Percentiles rank a stretch among this genome's conserved stretches.
Evolutionary conservation across 2,329 filamentous ascomycete species (phyloP).

Genomic region (Pestalotiopsis sp.): DNA sequence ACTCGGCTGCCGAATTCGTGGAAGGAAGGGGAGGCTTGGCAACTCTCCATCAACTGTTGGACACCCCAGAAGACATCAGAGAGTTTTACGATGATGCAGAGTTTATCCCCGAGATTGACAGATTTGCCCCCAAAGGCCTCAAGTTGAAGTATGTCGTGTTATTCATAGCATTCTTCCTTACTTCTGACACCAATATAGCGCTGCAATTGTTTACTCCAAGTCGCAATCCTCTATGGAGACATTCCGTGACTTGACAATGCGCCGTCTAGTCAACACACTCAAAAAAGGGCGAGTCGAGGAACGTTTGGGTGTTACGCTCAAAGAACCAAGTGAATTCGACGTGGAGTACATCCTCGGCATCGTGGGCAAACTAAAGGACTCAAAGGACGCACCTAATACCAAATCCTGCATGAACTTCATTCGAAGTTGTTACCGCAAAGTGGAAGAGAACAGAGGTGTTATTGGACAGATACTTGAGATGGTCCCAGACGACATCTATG

Average conservation of each 20-base stretch:
- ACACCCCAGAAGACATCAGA: neutral
- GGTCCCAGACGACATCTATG: conserved; percentile 18
- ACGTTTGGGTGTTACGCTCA: neutral
- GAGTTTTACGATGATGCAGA: neutral
- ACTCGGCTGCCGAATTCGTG: neutral
- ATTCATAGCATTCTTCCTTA: neutral
- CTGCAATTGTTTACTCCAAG: neutral
- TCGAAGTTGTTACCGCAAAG: conserved; percentile 15
- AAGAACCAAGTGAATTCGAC: neutral
- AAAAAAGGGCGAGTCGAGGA: neutral
- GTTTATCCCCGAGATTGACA: neutral
- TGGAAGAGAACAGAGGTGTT: conserved; percentile 6
- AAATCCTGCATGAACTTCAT: conserved; percentile 17
- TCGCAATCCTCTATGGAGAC: neutral
- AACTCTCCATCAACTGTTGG: neutral
- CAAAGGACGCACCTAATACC: neutral
- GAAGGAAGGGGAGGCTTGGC: neutral
- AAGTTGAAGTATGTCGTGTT: neutral
- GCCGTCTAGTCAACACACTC: neutral
- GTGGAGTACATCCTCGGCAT: neutral
- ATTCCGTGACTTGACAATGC: neutral
- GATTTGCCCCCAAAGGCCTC: neutral
- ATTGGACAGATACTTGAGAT: conserved; percentile 15
- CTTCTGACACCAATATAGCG: neutral
- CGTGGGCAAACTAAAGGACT: neutral